Base-by-base conservation (phyloP, 164 flowering plant genomes). In the Amborella trichopoda region DNA sequence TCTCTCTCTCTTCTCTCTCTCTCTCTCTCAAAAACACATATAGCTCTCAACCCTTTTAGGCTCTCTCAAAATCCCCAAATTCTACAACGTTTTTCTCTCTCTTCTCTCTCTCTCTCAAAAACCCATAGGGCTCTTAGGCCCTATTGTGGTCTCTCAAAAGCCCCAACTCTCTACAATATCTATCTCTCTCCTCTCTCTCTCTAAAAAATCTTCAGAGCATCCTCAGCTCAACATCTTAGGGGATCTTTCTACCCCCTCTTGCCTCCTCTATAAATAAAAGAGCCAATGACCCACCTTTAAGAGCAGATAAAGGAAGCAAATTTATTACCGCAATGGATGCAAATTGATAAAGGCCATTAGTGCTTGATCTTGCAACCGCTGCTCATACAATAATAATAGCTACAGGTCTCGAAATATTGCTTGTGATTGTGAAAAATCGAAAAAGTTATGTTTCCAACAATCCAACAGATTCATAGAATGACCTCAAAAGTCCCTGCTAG, bases 361-460 rank as follows among this genome's bases (percentile, higher is more conserved):
- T 43, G 48, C 77, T 82, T 3, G 96, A 91, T 47, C 83, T 75
- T 1, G 98, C 98, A 42, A 91, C 98, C 60, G 86, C 98, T 5
- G 98, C 94, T 23, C 96, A 96, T 23, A 87, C 98, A 25, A 96
- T 94, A 41, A 91, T 91, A 42, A 91, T 91, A 14, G 96, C 98
- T 27, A 91, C 86, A 4, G 98, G 98, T 27, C 98, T 94, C 0
- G 98, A 72, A 50, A 91, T 89, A 55, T 91, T 83, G 40, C 87
- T 62, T 1, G 96, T 93, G 95, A 22, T 50, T 91, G 80, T 1
- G 96, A 83, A 54, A 83, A 91, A 52, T 91, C 87, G 9, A 78
- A 53, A 46, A 87, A 80, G 23, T 88, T 87, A 64, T 91, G 96
- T 45, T 75, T 82, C 64, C 86, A 62, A 46, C 96, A 64, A 22